These are phyloP conservation scores for Syncephalastrum racemosum DNA, from an alignment of 371 early-diverging fungal species.

Conservation along the genomic window DNA sequence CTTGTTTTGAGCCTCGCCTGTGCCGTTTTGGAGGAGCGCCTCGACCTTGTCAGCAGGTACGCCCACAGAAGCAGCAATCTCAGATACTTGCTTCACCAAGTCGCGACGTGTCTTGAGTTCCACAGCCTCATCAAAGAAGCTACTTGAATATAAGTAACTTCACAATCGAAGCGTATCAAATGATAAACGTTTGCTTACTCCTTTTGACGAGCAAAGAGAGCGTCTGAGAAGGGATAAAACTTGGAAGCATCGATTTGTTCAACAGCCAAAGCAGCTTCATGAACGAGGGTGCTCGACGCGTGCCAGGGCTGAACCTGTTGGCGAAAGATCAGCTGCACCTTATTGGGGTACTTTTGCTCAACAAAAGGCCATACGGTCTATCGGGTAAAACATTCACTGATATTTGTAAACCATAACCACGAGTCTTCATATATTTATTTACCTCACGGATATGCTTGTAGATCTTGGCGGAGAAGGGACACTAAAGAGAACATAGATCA, in stretches of 20 bases:
- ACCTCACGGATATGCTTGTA: constrained; percentile 55
- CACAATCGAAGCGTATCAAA: neutral
- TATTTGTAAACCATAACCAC: too few species aligned
- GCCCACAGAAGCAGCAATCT: constrained; percentile 45
- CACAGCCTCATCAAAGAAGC: constrained; percentile 69
- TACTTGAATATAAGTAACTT: constrained; percentile 6
- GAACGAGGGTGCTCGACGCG: constrained; percentile 69
- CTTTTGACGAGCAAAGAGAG: constrained; percentile 60
- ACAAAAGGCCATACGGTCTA: constrained; percentile 62
- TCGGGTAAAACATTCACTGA: too few species aligned
- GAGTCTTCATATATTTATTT: constrained; percentile 6
- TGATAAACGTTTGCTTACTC: constrained; percentile 39
- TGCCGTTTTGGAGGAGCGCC: constrained; percentile 42
- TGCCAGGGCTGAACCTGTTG: constrained; percentile 90
- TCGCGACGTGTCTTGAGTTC: constrained; percentile 55
- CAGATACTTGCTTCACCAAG: constrained; percentile 47
- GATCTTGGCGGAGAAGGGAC: constrained; percentile 64
- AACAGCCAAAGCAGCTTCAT: constrained; percentile 83
- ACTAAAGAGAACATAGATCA: constrained; percentile 26
- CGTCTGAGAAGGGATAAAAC: constrained; percentile 59
- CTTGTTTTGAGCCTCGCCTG: constrained; percentile 41
- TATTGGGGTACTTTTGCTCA: constrained; percentile 44
- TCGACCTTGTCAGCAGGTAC: constrained; percentile 45
- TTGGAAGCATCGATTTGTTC: constrained; percentile 56
- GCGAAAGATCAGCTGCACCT: constrained; percentile 66